A percentile compares a stretch with the other conserved stretches of the same genome.
Evolutionary conservation across 2,329 filamentous ascomycete species (phyloP).

Genomic region (Botrytis byssoidea): DNA sequence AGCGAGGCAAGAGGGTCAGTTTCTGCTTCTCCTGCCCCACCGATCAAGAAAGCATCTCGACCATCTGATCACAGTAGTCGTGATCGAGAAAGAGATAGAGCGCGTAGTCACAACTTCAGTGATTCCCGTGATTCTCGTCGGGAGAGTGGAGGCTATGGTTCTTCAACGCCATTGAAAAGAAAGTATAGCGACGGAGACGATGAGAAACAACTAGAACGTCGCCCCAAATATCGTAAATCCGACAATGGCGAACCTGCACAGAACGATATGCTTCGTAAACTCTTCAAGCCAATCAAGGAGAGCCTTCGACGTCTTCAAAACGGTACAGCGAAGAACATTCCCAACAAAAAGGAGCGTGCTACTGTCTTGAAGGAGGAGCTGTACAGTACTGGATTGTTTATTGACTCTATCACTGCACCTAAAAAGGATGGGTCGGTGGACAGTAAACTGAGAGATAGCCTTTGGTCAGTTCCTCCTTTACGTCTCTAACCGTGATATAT

Average conservation of each 20-base stretch:
- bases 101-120: slow-evolving; percentile 43
- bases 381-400: slow-evolving; percentile 61
- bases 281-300: slow-evolving; percentile 57
- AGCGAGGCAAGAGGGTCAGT: slow-evolving; percentile 57
- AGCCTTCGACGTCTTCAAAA: slow-evolving; percentile 59
- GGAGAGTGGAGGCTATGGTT: slow-evolving; percentile 28
- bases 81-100: slow-evolving; percentile 50
- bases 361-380: slow-evolving; percentile 61
- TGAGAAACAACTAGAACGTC: slow-evolving; percentile 50
- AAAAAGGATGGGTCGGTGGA: slow-evolving; percentile 25
- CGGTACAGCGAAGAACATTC: slow-evolving; percentile 61
- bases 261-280: slow-evolving; percentile 26
- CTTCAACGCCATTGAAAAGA: slow-evolving; percentile 49
- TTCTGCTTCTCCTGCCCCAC: slow-evolving; percentile 70
- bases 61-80: slow-evolving; percentile 45
- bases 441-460: slow-evolving; percentile 32
- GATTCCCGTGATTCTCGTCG: slow-evolving; percentile 41
- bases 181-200: slow-evolving; percentile 57
- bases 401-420: slow-evolving; percentile 44
- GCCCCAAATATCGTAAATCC: slow-evolving; percentile 52
- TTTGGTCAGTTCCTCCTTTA: slow-evolving; percentile 35
- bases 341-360: slow-evolving; percentile 60
- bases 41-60: slow-evolving; percentile 44
- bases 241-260: slow-evolving; percentile 45
- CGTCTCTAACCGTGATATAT: not conserved